Conservation (phyloP, 495 filamentous ascomycete species). For the Penicillium cosmopolitanum region DNA sequence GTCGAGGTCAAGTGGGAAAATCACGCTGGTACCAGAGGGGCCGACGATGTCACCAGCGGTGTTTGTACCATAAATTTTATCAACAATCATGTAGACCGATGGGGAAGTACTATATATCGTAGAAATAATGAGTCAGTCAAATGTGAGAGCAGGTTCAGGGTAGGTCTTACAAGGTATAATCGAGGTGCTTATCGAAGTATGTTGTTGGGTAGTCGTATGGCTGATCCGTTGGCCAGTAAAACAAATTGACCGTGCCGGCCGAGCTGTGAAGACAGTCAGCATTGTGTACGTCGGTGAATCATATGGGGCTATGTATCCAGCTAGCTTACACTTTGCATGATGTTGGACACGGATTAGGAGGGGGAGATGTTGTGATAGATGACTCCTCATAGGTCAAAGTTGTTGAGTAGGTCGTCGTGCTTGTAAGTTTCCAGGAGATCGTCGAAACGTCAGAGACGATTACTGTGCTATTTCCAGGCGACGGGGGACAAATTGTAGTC, state of each 20-base stretch:
- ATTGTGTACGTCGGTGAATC: neutral
- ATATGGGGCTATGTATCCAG: neutral
- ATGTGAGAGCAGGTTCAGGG: neutral
- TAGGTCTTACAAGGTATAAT: slow-evolving; percentile 22
- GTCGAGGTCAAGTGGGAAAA: slow-evolving; percentile 22
- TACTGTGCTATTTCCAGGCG: neutral
- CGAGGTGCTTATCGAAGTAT: slow-evolving; percentile 21
- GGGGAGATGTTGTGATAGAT: slow-evolving; percentile 17
- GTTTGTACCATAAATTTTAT: slow-evolving; percentile 25
- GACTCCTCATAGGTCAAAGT: slow-evolving; percentile 15
- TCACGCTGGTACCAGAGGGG: slow-evolving; percentile 24
- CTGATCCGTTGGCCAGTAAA: slow-evolving; percentile 27
- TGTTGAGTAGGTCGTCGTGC: neutral
- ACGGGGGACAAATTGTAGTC: neutral
- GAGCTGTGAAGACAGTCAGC: slow-evolving; percentile 9
- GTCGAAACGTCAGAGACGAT: neutral
- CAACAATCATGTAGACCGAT: slow-evolving; percentile 27
- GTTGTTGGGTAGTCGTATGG: slow-evolving; percentile 22
- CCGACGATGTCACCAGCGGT: slow-evolving; percentile 21
- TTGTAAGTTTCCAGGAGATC: neutral
- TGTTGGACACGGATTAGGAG: slow-evolving; percentile 26
- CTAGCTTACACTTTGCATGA: slow-evolving; percentile 23
- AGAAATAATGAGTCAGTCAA: neutral
- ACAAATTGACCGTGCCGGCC: slow-evolving; percentile 26
- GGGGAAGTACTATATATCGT: slow-evolving; percentile 24